phyloP scores from a whole-genome alignment of 108 stramenopile species.

The Skeletonema costatum region DNA sequence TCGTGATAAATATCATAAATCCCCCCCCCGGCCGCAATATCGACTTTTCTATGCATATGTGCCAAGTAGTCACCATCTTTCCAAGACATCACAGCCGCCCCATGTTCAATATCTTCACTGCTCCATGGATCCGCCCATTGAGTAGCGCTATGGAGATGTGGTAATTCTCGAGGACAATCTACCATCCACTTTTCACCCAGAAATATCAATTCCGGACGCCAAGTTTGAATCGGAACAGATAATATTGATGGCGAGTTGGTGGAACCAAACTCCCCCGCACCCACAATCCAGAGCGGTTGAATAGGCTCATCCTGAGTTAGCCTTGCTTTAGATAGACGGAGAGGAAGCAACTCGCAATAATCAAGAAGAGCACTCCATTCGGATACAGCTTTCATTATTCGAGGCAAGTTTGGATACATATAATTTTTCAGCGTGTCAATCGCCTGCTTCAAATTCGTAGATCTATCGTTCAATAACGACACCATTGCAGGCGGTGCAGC shows the following conservation, averaged over 20 bases:
- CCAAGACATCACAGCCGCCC: background rate
- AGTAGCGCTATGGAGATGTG: background rate
- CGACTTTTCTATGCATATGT: background rate
- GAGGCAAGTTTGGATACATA: background rate
- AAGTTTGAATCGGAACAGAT: background rate
- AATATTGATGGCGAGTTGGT: background rate
- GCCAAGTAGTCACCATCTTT: background rate
- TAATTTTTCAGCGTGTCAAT: background rate
- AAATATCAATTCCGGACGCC: conserved; percentile 1
- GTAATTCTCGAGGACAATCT: background rate
- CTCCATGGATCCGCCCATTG: background rate
- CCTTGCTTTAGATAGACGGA: background rate
- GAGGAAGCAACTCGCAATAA: background rate
- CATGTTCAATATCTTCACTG: background rate
- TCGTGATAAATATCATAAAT: background rate
- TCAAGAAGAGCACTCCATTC: conserved; percentile 3
- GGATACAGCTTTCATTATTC: background rate
- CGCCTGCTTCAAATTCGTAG: background rate
- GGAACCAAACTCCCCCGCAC: conserved; percentile 1
- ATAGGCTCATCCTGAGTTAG: conserved; percentile 1
- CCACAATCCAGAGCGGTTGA: background rate
- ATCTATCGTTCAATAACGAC: background rate
- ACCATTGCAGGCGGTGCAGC: background rate
- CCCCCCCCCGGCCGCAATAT: background rate
- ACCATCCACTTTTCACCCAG: conserved; percentile 6